Evolutionary conservation across 352 stramenopile genomes (phyloP).

Genomic region (Globisporangium okanoganense): DNA sequence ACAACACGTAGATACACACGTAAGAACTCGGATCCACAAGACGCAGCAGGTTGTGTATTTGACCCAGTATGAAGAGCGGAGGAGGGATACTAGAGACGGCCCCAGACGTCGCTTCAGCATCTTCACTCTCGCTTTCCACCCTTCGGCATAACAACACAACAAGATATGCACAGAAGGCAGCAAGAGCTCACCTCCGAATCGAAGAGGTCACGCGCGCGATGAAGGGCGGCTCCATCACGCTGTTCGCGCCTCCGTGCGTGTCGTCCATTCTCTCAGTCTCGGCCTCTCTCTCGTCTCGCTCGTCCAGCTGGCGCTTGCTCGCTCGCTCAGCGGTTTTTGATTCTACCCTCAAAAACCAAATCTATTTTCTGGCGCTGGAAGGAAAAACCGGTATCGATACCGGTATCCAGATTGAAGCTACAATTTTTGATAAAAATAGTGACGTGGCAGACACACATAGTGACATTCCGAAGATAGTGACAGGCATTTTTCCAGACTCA

Average conservation of each 20-base stretch:
- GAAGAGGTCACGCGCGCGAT: slow-evolving; percentile 71
- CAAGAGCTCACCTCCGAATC: slow-evolving; percentile 57
- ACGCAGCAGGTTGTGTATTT: background rate
- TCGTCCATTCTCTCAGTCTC: slow-evolving; percentile 9
- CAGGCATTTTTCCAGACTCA: too few species aligned
- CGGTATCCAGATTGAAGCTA: background rate
- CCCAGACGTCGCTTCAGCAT: background rate
- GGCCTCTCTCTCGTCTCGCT: background rate
- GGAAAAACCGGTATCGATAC: background rate
- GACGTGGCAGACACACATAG: too few species aligned
- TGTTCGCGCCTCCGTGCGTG: slow-evolving; percentile 56
- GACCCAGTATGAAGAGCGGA: background rate
- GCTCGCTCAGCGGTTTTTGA: background rate
- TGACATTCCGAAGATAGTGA: background rate
- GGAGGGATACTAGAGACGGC: background rate
- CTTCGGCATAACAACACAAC: background rate
- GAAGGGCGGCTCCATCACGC: slow-evolving; percentile 74
- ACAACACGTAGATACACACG: background rate
- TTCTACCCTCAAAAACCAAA: background rate
- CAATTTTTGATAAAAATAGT: background rate
- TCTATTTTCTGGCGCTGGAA: background rate
- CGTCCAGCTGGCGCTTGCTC: background rate
- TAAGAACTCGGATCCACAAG: background rate
- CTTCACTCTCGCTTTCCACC: background rate
- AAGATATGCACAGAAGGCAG: background rate